These are phyloP conservation scores for Blastobotrys serpentis DNA, from an alignment of 1,139 yeast species.

Conservation along the genomic window DNA sequence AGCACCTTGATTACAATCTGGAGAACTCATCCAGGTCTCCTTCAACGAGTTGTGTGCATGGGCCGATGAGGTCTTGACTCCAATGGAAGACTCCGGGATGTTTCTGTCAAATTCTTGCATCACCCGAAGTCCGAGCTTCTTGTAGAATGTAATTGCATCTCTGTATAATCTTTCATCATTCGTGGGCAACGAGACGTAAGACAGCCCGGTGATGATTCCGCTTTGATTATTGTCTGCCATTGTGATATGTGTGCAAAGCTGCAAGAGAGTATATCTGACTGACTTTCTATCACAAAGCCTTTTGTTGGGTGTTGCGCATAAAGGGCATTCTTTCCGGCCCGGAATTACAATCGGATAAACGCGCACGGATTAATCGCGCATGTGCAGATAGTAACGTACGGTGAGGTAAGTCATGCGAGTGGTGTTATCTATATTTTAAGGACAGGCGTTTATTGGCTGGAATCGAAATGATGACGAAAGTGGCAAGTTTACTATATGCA, in stretches of 20 bases:
- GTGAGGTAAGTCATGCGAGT: too few relatives aligned
- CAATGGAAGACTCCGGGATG: slow-evolving; percentile 28
- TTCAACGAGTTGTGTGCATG: slow-evolving; percentile 30
- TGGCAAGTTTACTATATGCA: too few relatives aligned
- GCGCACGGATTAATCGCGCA: slow-evolving; percentile 4
- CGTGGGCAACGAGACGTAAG: slow-evolving; percentile 60
- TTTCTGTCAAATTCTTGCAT: slow-evolving; percentile 43
- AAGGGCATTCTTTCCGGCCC: neutral
- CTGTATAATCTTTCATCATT: slow-evolving; percentile 47
- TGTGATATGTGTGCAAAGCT: neutral
- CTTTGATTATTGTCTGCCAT: slow-evolving; percentile 9
- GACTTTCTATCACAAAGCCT: too few relatives aligned
- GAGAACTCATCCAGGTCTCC: slow-evolving; percentile 34
- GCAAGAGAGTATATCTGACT: too few relatives aligned
- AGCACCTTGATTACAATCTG: slow-evolving; percentile 24
- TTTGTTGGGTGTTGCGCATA: slow-evolving; percentile 1
- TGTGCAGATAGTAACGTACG: neutral
- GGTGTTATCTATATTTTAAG: too few relatives aligned
- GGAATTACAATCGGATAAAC: neutral
- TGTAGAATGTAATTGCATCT: slow-evolving; percentile 53
- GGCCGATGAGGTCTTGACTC: slow-evolving; percentile 32
- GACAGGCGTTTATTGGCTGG: too few relatives aligned
- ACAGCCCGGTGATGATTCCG: slow-evolving; percentile 32
- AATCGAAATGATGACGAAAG: too few relatives aligned
- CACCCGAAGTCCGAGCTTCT: slow-evolving; percentile 56